Percentiles rank a stretch among this genome's conserved stretches.
Evolutionary conservation across 208 protist genomes (phyloP).

Genomic region (Acanthamoeba lenticulata): DNA sequence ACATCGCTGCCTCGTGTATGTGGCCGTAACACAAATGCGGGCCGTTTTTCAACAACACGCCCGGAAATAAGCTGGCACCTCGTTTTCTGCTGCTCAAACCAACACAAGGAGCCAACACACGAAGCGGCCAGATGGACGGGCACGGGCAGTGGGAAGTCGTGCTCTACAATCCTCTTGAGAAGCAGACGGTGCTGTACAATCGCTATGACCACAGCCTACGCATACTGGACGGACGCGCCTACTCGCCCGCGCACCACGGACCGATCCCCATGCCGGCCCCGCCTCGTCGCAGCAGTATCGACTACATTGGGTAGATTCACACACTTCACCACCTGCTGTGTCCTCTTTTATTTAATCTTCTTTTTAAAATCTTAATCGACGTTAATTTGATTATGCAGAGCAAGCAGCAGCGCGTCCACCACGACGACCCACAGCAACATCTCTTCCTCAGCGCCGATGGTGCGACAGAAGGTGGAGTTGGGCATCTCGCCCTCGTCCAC

Average conservation of each 20-base stretch:
- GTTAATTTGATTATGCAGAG: too few relatives aligned
- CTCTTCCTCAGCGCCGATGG: background rate
- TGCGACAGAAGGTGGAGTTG: background rate
- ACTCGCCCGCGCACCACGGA: background rate
- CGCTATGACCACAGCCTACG: background rate
- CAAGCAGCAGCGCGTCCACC: background rate
- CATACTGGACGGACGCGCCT: conserved; percentile 19
- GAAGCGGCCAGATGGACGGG: background rate
- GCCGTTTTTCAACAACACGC: too few relatives aligned
- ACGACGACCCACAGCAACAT: background rate
- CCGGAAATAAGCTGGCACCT: too few relatives aligned
- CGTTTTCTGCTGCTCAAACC: too few relatives aligned
- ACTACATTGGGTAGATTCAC: background rate
- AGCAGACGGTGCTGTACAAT: conserved; percentile 54
- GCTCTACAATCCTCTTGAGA: conserved; percentile 10
- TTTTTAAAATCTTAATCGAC: background rate
- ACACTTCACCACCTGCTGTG: too few relatives aligned
- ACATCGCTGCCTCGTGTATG: too few relatives aligned
- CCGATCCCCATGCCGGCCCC: background rate
- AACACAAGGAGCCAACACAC: background rate
- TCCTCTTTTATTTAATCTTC: background rate
- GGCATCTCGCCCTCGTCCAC: background rate
- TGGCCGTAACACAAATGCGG: too few relatives aligned
- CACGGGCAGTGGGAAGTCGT: conserved; percentile 29
- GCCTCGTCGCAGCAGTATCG: conserved; percentile 14